Percentiles rank a stretch among this genome's conserved stretches.
These are phyloP conservation scores for Sporobolomyces roseus DNA, from an alignment of 768 basidiomycete species.

Conservation along the genomic window DNA sequence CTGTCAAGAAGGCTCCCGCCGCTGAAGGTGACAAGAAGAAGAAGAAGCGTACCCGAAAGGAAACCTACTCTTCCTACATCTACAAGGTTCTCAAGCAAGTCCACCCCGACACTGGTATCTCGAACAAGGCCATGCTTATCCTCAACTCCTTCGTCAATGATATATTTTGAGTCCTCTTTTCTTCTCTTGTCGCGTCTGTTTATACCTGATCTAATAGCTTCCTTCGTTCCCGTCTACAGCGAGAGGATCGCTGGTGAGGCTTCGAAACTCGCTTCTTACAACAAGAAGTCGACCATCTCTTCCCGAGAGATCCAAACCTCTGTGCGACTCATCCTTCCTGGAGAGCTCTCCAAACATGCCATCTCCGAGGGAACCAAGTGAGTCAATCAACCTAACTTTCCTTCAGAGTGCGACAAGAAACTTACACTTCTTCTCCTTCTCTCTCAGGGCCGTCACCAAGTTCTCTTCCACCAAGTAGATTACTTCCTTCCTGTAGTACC, in stretches of 20 bases:
- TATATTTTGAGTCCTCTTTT: conserved; percentile 56
- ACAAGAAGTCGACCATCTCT: conserved; percentile 97
- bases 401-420: no score
- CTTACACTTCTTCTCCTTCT: not conserved
- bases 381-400: no score
- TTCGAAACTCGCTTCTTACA: conserved; percentile 82
- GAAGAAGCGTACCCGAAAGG: conserved; percentile 68
- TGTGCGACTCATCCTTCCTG: conserved; percentile 92
- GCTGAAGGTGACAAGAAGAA: conserved; percentile 50
- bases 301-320: conserved; percentile 97
- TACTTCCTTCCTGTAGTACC: not conserved
- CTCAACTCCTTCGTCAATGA: conserved; percentile 90
- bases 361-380: conserved; percentile 92
- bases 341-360: conserved; percentile 88
- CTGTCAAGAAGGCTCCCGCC: conserved; percentile 44
- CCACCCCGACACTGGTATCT: conserved; percentile 97
- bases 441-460: conserved; percentile 2
- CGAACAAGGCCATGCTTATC: conserved; percentile 92
- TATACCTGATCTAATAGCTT: no score
- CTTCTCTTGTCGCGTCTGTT: no score
- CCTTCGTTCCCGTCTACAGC: no score
- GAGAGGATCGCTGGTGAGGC: conserved; percentile 51
- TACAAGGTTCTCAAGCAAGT: conserved; percentile 97
- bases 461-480: conserved; percentile 20
- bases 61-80: conserved; percentile 84